Percentiles rank a stretch among this genome's conserved stretches.
phyloP scores from a whole-genome alignment of 192 early-diverging fungal species.

The Entomortierella chlamydospora region DNA sequence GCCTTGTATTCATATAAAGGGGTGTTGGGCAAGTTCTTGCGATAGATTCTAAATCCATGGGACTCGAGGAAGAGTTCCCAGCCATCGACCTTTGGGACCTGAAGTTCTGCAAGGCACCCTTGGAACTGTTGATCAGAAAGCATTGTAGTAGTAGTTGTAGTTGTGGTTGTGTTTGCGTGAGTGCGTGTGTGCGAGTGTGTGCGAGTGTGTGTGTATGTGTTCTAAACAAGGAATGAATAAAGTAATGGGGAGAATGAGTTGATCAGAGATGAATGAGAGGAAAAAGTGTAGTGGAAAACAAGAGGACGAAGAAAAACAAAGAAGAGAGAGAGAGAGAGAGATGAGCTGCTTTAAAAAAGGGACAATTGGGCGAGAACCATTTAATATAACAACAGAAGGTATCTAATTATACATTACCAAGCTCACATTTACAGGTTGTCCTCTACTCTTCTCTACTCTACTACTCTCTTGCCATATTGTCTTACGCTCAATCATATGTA shows the following conservation, averaged over 20 bases:
- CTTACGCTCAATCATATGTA: too few species aligned
- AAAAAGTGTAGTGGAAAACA: background rate
- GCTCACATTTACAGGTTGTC: too few species aligned
- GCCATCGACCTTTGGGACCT: conserved; percentile 33
- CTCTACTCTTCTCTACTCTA: too few species aligned
- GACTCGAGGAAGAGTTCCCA: conserved; percentile 58
- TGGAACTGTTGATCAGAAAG: conserved; percentile 51
- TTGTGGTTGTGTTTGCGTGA: background rate
- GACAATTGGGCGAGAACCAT: too few species aligned
- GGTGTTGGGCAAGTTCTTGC: conserved; percentile 50
- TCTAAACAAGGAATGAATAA: too few species aligned
- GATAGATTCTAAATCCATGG: conserved; percentile 57
- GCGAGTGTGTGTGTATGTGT: too few species aligned
- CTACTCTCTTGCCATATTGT: too few species aligned
- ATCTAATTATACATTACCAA: too few species aligned
- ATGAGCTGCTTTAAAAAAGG: too few species aligned
- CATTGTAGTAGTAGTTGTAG: conserved; percentile 6
- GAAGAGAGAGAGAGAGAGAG: background rate
- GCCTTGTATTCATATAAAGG: conserved; percentile 62
- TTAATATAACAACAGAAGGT: background rate
- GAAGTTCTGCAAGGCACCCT: conserved; percentile 40
- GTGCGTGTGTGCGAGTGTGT: too few species aligned
- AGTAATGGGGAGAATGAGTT: too few species aligned
- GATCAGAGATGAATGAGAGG: background rate
- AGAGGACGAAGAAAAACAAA: background rate